These are phyloP conservation scores for Monilinia fructigena DNA, from an alignment of 2,329 filamentous ascomycete species.

Conservation along the genomic window DNA sequence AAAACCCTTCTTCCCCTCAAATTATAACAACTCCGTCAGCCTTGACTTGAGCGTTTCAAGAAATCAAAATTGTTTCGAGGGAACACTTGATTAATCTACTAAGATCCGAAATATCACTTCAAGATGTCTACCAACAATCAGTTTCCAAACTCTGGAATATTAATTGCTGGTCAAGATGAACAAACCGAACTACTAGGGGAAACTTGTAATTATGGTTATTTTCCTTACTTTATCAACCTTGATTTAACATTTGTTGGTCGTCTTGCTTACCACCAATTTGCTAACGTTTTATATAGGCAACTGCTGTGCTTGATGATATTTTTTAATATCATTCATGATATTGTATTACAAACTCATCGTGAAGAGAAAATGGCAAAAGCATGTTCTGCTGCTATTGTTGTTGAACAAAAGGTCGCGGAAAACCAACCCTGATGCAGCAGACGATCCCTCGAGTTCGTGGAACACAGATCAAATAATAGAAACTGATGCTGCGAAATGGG, in stretches of 20 bases:
- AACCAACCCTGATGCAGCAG: slow-evolving; percentile 29
- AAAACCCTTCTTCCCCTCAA: not conserved
- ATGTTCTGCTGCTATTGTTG: slow-evolving; percentile 60
- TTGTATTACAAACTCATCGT: slow-evolving; percentile 71
- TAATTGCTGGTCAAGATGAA: slow-evolving; percentile 49
- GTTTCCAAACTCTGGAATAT: slow-evolving; percentile 46
- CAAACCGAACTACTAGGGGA: slow-evolving; percentile 48
- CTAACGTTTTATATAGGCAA: slow-evolving; percentile 47
- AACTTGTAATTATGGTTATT: slow-evolving; percentile 51
- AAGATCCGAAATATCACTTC: slow-evolving; percentile 6
- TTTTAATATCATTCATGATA: slow-evolving; percentile 75
- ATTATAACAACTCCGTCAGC: slow-evolving; percentile 5
- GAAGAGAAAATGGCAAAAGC: slow-evolving; percentile 75
- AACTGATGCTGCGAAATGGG: slow-evolving; percentile 67
- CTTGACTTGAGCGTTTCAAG: not conserved
- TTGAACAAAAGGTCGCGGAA: slow-evolving; percentile 52
- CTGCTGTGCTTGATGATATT: slow-evolving; percentile 69
- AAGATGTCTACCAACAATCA: slow-evolving; percentile 36
- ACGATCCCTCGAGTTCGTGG: slow-evolving; percentile 49
- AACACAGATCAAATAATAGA: slow-evolving; percentile 49
- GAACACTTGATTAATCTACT: not conserved
- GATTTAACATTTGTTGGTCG: slow-evolving; percentile 24
- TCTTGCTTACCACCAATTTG: slow-evolving; percentile 21
- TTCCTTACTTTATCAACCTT: slow-evolving; percentile 7
- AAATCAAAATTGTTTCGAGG: not conserved